A percentile compares a stretch with the other conserved stretches of the same genome.
phyloP scores from a whole-genome alignment of 163 green algal species.

The Scenedesmus sp. region DNA sequence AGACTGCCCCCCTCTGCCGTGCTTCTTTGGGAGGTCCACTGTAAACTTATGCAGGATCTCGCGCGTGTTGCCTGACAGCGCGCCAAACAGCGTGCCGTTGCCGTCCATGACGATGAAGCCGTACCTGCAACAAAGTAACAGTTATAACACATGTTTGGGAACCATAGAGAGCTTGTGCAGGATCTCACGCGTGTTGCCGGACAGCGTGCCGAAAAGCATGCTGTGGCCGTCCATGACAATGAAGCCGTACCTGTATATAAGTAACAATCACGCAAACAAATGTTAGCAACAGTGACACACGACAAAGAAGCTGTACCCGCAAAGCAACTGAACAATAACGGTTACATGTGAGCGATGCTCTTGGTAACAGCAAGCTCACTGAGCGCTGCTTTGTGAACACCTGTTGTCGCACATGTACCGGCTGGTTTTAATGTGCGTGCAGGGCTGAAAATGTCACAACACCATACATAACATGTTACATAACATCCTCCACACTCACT shows the following conservation, averaged over 20 bases:
- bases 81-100: constrained; percentile 97
- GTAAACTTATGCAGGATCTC: constrained; percentile 97
- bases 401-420: too few species aligned
- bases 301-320: too few species aligned
- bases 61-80: constrained; percentile 95
- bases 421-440: too few species aligned
- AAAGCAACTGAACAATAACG: not conserved
- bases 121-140: constrained; percentile 80
- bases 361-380: too few species aligned
- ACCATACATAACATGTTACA: too few species aligned
- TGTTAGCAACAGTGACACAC: too few species aligned
- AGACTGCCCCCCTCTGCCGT: constrained; percentile 98
- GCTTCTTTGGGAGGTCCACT: constrained; percentile 99
- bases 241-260: constrained; percentile 94
- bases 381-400: too few species aligned
- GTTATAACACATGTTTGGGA: not conserved
- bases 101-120: constrained; percentile 99
- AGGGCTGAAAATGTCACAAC: too few species aligned
- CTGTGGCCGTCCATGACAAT: constrained; percentile 99
- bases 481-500: too few species aligned
- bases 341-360: too few species aligned
- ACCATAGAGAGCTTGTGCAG: constrained; percentile 86
- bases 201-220: constrained; percentile 95
- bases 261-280: too few species aligned
- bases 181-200: constrained; percentile 96